Conservation (phyloP, 192 early-diverging fungal genomes). For the Rhizophlyctis rosea region DNA sequence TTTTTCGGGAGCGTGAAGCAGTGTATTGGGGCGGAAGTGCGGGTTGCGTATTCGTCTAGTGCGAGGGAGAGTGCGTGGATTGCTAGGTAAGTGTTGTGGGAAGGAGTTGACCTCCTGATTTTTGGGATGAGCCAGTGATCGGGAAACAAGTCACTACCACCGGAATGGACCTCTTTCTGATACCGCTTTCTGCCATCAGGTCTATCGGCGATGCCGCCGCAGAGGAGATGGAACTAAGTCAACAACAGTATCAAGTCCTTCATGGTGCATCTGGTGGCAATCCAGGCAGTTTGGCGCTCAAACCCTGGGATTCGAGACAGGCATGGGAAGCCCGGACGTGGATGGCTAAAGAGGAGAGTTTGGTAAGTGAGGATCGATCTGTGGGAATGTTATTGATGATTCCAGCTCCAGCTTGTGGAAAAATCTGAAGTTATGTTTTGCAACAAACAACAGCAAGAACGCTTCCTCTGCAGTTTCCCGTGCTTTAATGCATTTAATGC, state of each 20-base stretch:
- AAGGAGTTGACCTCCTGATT: too few species aligned
- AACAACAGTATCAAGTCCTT: constrained; percentile 4
- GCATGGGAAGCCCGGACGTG: constrained; percentile 21
- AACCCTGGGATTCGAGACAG: constrained; percentile 21
- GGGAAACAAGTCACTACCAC: too few species aligned
- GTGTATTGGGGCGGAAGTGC: constrained; percentile 3
- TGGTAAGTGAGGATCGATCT: too few species aligned
- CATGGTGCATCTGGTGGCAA: too few species aligned
- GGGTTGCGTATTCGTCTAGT: constrained; percentile 14
- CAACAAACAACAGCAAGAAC: constrained; percentile 25
- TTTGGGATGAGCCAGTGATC: too few species aligned
- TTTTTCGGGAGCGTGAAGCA: constrained; percentile 2
- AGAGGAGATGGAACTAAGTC: not conserved
- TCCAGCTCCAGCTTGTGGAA: not conserved
- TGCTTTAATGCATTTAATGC: constrained; percentile 27
- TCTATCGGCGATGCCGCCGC: constrained; percentile 14
- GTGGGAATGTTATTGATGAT: not conserved
- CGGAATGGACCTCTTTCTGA: too few species aligned
- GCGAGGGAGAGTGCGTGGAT: constrained; percentile 22
- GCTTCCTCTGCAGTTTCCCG: constrained; percentile 28
- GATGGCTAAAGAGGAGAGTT: constrained; percentile 16
- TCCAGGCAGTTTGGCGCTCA: too few species aligned
- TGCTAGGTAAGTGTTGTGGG: constrained; percentile 22
- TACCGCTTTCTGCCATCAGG: not conserved
- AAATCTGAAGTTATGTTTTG: not conserved